Evolutionary conservation across 495 filamentous ascomycete genomes (phyloP).

Genomic region (Xylaria telfairii): DNA sequence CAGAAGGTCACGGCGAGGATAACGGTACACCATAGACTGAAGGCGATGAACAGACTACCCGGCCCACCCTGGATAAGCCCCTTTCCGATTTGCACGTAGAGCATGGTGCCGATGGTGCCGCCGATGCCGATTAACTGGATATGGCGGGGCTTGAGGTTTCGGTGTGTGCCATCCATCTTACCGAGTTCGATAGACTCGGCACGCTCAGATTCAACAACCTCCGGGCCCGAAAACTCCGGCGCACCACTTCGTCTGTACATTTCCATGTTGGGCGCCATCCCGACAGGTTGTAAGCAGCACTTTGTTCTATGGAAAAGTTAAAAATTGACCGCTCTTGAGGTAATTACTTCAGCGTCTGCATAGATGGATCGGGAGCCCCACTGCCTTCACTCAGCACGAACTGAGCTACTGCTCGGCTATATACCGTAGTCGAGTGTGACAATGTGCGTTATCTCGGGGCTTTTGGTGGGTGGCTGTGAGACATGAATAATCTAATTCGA

Average conservation of each 20-base stretch:
- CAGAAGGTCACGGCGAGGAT: constrained; percentile 65
- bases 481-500: not conserved
- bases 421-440: not conserved
- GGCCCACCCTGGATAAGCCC: constrained; percentile 75
- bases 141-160: constrained; percentile 55
- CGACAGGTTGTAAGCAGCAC: not conserved
- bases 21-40: constrained; percentile 68
- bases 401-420: not conserved
- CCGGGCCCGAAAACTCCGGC: not conserved
- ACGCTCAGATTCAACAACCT: constrained; percentile 13
- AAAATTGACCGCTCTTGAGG: not conserved
- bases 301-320: not conserved
- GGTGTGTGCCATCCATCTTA: constrained; percentile 42
- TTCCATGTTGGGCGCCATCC: constrained; percentile 9
- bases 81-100: constrained; percentile 75
- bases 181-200: constrained; percentile 32
- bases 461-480: not conserved
- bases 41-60: constrained; percentile 76
- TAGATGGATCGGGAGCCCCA: not conserved
- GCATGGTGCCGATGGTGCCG: constrained; percentile 71
- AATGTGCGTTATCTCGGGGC: not conserved
- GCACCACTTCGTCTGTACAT: not conserved
- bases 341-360: constrained; percentile 1
- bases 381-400: not conserved
- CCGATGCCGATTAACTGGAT: constrained; percentile 58